A percentile compares a stretch with the other conserved stretches of the same genome.
phyloP scores from a whole-genome alignment of 148 eudicot genomes.

The Nepenthes mirabilis region DNA sequence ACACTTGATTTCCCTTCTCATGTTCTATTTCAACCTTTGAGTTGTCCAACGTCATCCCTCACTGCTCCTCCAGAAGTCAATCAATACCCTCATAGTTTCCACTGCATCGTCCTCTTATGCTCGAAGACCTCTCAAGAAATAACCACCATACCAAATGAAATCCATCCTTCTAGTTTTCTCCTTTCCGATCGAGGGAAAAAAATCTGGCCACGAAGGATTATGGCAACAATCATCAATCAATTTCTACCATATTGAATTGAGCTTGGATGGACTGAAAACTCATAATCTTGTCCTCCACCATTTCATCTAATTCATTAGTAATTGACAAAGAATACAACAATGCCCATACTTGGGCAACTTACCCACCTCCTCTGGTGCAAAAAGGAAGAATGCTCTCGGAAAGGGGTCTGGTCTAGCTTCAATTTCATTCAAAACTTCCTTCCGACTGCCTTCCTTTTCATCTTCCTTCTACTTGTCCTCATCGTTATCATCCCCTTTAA shows the following conservation, averaged over 20 bases:
- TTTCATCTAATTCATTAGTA: constrained; percentile 59
- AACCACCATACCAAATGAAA: constrained; percentile 62
- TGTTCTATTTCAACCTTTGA: constrained; percentile 69
- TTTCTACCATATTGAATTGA: constrained; percentile 35
- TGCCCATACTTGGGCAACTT: constrained; percentile 58
- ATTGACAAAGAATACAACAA: constrained; percentile 72
- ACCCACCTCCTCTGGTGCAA: constrained; percentile 67
- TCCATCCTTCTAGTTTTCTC: constrained; percentile 74
- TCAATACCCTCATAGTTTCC: constrained; percentile 36
- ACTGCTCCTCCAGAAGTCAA: constrained; percentile 40
- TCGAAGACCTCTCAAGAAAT: constrained; percentile 70
- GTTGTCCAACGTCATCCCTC: constrained; percentile 46
- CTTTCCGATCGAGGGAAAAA: constrained; percentile 63
- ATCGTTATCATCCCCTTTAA: not conserved
- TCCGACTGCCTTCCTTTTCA: not conserved
- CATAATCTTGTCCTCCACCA: constrained; percentile 52
- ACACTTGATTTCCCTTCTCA: constrained; percentile 58
- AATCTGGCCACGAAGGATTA: constrained; percentile 91
- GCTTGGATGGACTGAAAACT: constrained; percentile 34
- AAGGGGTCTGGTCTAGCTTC: constrained; percentile 70
- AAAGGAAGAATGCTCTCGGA: constrained; percentile 51
- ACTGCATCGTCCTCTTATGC: constrained; percentile 61
- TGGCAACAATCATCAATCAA: constrained; percentile 42
- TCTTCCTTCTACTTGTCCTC: not conserved
- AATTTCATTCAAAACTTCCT: not conserved